Percentiles rank a stretch among this genome's conserved stretches.
Evolutionary conservation across 306 rosid genomes (phyloP).

Genomic region (Pachyrhizus erosus): DNA sequence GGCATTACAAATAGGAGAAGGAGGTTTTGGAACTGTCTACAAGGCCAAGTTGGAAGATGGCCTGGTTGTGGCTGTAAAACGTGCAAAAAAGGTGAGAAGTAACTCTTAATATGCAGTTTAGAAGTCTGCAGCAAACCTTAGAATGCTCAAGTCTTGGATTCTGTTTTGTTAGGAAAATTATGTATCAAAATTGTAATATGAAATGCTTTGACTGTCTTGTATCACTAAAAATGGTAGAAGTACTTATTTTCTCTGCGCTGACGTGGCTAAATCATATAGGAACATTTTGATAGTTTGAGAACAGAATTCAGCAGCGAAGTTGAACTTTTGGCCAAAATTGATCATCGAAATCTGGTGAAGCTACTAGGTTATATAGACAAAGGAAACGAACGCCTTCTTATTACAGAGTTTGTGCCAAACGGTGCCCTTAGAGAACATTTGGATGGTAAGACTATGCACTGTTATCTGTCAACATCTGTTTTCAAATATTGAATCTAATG

Average conservation of each 20-base stretch:
- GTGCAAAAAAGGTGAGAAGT: conserved; percentile 78
- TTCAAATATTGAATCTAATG: conserved; percentile 25
- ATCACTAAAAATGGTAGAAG: neutral
- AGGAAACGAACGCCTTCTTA: conserved; percentile 87
- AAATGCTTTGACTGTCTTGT: conserved; percentile 30
- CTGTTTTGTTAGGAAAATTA: conserved; percentile 5
- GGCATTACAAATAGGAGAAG: conserved; percentile 77
- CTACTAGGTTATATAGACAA: conserved; percentile 81
- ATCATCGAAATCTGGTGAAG: conserved; percentile 95
- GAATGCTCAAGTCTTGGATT: conserved; percentile 28
- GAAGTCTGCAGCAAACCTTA: neutral
- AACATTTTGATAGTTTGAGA: conserved; percentile 71
- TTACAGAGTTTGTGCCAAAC: conserved; percentile 86
- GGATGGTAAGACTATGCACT: conserved; percentile 74
- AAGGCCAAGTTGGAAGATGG: conserved; percentile 83
- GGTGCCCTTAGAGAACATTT: conserved; percentile 96
- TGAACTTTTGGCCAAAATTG: conserved; percentile 90
- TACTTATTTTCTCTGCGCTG: conserved; percentile 31
- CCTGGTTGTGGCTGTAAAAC: conserved; percentile 79
- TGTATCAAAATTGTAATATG: conserved; percentile 5
- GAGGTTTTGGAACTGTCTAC: conserved; percentile 98
- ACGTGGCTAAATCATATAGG: conserved; percentile 59
- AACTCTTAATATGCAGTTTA: neutral
- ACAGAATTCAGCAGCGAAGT: conserved; percentile 92
- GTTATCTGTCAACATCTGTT: conserved; percentile 27